Evolutionary conservation across 2,329 filamentous ascomycete species (phyloP).

Genomic region (Epichloe festucae): DNA sequence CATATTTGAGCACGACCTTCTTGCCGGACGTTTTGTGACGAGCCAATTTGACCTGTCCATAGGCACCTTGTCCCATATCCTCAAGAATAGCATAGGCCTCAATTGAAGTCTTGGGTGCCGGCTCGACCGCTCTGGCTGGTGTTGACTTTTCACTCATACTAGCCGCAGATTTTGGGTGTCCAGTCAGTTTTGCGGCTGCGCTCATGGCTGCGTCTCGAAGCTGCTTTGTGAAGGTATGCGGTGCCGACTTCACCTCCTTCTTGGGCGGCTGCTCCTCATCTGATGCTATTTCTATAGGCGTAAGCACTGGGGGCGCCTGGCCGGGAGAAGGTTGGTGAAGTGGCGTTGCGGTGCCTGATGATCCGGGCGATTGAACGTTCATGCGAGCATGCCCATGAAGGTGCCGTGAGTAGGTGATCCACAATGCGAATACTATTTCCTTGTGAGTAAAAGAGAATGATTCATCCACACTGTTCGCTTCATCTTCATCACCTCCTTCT

Average conservation of each 20-base stretch:
- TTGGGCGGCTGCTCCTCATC: slow-evolving; percentile 32
- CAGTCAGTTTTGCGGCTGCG: slow-evolving; percentile 40
- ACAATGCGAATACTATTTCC: slow-evolving; percentile 86
- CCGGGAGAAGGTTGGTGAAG: slow-evolving; percentile 68
- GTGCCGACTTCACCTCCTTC: slow-evolving; percentile 26
- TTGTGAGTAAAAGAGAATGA: slow-evolving; percentile 40
- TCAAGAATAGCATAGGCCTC: slow-evolving; percentile 85
- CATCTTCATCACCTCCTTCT: slow-evolving; percentile 45
- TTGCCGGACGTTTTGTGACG: slow-evolving; percentile 68
- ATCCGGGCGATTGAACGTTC: slow-evolving; percentile 47
- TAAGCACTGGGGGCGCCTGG: slow-evolving; percentile 46
- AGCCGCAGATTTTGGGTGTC: slow-evolving; percentile 21
- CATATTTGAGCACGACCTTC: slow-evolving; percentile 93
- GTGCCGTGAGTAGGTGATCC: slow-evolving; percentile 93
- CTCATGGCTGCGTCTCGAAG: slow-evolving; percentile 43
- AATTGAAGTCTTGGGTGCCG: slow-evolving; percentile 63
- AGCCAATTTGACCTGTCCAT: slow-evolving; percentile 92
- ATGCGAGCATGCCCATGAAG: slow-evolving; percentile 56
- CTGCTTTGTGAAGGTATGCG: slow-evolving; percentile 40
- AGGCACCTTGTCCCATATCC: slow-evolving; percentile 97
- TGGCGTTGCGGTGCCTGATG: slow-evolving; percentile 56
- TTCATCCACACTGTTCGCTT: slow-evolving; percentile 23
- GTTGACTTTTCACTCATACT: slow-evolving; percentile 21
- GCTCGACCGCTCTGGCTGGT: slow-evolving; percentile 22
- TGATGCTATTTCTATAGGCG: slow-evolving; percentile 42